phyloP scores from a whole-genome alignment of 1,284 basidiomycete genomes.

The Apiotrichum domesticum region DNA sequence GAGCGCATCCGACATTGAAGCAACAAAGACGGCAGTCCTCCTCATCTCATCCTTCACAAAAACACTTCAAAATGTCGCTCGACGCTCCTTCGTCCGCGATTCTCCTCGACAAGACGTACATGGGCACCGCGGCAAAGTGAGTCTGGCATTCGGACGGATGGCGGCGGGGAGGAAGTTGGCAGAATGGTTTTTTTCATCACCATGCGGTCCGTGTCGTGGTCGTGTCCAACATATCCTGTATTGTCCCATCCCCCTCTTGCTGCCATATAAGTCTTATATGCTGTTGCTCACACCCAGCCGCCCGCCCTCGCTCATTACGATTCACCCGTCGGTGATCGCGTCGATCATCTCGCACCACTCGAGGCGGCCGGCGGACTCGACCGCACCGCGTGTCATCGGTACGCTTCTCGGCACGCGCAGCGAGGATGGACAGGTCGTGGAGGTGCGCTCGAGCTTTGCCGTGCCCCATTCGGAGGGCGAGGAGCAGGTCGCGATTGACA shows the following conservation, averaged over 20 bases:
- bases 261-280: no score
- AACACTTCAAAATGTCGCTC: slow-evolving; percentile 38
- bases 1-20: not conserved
- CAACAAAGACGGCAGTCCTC: not conserved
- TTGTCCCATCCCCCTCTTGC: no score
- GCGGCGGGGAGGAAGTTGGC: no score
- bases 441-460: slow-evolving; percentile 76
- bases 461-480: slow-evolving; percentile 87
- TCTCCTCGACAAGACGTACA: slow-evolving; percentile 43
- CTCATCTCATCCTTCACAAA: slow-evolving; percentile 3
- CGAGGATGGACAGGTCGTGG: slow-evolving; percentile 58
- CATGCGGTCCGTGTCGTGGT: not conserved
- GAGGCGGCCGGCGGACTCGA: slow-evolving; percentile 62
- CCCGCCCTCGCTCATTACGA: slow-evolving; percentile 65
- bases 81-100: slow-evolving; percentile 43
- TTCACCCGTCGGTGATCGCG: slow-evolving; percentile 90
- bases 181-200: not conserved
- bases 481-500: slow-evolving; percentile 88
- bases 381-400: slow-evolving; percentile 72
- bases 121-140: slow-evolving; percentile 35
- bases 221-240: no score
- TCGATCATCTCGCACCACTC: slow-evolving; percentile 97
- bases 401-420: slow-evolving; percentile 84
- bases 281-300: slow-evolving; percentile 43
- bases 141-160: slow-evolving; percentile 4